Evolutionary conservation across 495 filamentous ascomycete species (phyloP).

Genomic region (Neohortaea acidophila): DNA sequence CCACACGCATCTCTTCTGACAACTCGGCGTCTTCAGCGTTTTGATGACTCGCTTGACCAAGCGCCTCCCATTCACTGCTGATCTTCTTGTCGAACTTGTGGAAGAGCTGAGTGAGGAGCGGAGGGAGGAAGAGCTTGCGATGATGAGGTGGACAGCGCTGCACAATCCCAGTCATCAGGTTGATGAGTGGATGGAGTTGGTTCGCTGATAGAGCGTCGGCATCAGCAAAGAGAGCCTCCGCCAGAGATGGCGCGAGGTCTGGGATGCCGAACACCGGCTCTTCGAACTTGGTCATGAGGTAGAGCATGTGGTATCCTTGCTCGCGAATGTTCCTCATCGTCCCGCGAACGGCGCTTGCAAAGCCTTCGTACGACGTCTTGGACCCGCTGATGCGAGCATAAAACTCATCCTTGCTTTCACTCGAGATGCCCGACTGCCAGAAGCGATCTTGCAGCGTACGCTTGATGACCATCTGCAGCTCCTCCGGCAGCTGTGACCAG

Average conservation of each 20-base stretch:
- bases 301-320: conserved; percentile 82
- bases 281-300: conserved; percentile 77
- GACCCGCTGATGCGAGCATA: conserved; percentile 82
- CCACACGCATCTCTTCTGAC: conserved; percentile 92
- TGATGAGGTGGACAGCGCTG: conserved; percentile 74
- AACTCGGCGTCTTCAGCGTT: conserved; percentile 50
- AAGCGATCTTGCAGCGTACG: conserved; percentile 88
- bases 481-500: conserved; percentile 63
- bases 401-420: conserved; percentile 87
- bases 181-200: conserved; percentile 79
- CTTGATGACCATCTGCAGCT: conserved; percentile 62
- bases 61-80: conserved; percentile 61
- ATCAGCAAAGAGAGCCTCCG: conserved; percentile 70
- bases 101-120: conserved; percentile 68
- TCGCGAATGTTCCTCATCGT: conserved; percentile 80
- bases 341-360: conserved; percentile 82
- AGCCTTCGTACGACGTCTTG: conserved; percentile 76
- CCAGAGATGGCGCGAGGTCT: conserved; percentile 70
- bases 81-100: conserved; percentile 75
- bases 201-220: conserved; percentile 77
- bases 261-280: conserved; percentile 76
- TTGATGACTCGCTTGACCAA: conserved; percentile 32
- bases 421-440: conserved; percentile 96
- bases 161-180: conserved; percentile 70
- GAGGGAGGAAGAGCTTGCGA: conserved; percentile 68